These are phyloP conservation scores for Tympanopsis confertula DNA, from an alignment of 2,329 filamentous ascomycete genomes.

Conservation along the genomic window DNA sequence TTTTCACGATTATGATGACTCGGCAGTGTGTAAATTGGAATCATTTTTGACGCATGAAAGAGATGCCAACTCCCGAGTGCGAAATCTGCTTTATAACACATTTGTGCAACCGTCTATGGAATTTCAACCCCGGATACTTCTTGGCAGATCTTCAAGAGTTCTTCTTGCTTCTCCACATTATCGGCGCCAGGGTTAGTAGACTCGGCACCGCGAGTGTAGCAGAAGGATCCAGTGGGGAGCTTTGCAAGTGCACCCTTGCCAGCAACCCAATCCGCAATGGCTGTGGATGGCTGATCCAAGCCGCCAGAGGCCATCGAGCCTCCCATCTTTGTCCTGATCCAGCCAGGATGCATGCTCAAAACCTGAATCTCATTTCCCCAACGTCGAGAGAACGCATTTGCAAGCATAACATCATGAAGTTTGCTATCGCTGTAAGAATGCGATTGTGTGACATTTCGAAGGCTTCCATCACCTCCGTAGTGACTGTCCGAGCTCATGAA, in stretches of 20 bases:
- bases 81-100: neutral
- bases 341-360: conserved; percentile 37
- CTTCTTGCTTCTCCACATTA: conserved; percentile 28
- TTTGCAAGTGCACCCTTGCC: conserved; percentile 9
- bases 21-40: no score
- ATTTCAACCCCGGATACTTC: conserved; percentile 10
- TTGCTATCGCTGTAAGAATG: conserved; percentile 39
- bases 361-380: conserved; percentile 27
- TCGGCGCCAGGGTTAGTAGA: conserved; percentile 15
- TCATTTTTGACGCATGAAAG: no score
- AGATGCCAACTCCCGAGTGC: no score
- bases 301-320: conserved; percentile 31
- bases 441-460: conserved; percentile 24
- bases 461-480: conserved; percentile 16
- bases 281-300: conserved; percentile 19
- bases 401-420: conserved; percentile 41
- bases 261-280: conserved; percentile 28
- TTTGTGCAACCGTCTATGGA: no score
- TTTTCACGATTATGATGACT: no score
- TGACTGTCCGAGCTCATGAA: conserved; percentile 41
- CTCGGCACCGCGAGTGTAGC: conserved; percentile 16
- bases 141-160: conserved; percentile 22
- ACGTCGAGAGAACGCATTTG: conserved; percentile 36
- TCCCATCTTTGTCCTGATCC: conserved; percentile 43
- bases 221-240: conserved; percentile 24